Evolutionary conservation across 2,329 filamentous ascomycete genomes (phyloP), one percentile per base, ranked within the genome.

Genomic region (Ophidiomyces ophidiicola): DNA sequence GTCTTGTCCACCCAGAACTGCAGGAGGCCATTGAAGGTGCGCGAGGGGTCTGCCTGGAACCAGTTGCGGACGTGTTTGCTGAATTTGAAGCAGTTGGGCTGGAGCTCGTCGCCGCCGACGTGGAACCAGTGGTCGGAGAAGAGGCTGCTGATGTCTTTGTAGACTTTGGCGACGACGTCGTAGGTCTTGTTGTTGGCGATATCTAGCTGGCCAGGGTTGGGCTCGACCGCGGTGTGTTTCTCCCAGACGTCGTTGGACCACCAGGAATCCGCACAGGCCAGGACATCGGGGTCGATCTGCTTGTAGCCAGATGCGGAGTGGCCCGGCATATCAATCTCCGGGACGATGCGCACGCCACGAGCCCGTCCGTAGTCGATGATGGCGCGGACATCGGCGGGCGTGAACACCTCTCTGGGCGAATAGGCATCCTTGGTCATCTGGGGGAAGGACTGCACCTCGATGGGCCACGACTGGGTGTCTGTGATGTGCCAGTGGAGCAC

Each of bases 321-420:
- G 32, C 72, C 70, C 5, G 73, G 73, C 70, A 76, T 76, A 52
- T 77, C 73, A 29, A 76, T 67, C 48, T 77, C 73, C n/a, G 73
- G 70, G 23, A 76, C 62, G 40, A 77, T 61, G 39, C 74, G 70
- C n/a, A 77, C 63, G 41, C 68, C 73, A 12, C 72, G 72, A 23
- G 67, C 65, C 25, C 67, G 60, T 11, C 67, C 70, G 45, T 72
- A 73, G 8, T 53, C 50, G 36, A 74, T 61, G 35, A 74, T 54
- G 2, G 56, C 55, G 12, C 53, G 58, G 32, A 74, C 53, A 41
- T 63, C 59, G 0, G 50, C 47, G 1, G 66, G 59, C 2, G 63
- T 61, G 51, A 66, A 73, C 34, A 59, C 53, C 46, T 72, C 67
- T 3, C 61, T 59, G 6, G 56, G 37, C 0, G 70, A 73, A 52